Conservation (phyloP, 225 moss, liverwort and hornwort genomes). For the Thuidium tamariscinum region DNA sequence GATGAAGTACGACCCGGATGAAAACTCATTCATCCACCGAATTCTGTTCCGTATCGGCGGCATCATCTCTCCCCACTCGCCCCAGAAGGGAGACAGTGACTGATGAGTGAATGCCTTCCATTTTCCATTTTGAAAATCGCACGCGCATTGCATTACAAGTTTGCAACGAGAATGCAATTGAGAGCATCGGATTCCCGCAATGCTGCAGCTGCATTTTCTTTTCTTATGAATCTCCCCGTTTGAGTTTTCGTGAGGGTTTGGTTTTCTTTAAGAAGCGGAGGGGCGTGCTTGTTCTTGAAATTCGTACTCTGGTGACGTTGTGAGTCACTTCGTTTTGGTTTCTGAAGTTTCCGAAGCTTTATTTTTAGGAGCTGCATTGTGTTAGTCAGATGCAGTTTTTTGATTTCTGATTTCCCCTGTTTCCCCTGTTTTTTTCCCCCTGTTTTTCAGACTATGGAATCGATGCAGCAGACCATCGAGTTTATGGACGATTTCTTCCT, state of each 20-base stretch:
- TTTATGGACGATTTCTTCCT: slow-evolving; percentile 33
- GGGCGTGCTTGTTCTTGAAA: background rate
- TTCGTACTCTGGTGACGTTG: background rate
- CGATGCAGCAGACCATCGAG: background rate
- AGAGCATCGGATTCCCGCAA: background rate
- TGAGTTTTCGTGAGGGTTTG: background rate
- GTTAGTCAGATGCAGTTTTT: background rate
- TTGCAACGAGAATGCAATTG: background rate
- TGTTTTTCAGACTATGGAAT: background rate
- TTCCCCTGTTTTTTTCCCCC: background rate
- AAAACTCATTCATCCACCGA: background rate
- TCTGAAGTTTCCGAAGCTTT: background rate
- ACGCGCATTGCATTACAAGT: background rate
- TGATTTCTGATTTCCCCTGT: background rate
- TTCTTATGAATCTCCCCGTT: background rate
- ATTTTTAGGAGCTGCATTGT: background rate
- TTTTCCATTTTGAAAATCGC: background rate
- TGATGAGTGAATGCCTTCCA: background rate
- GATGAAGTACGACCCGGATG: background rate
- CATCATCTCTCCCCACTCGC: background rate
- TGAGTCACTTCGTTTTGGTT: background rate
- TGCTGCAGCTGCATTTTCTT: background rate
- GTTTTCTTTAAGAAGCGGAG: background rate
- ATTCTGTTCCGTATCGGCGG: background rate
- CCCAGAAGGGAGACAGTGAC: background rate